Evolutionary conservation across 768 basidiomycete species (phyloP), one percentile per base, ranked within the genome.

Genomic region (Termitomyces heimii): DNA sequence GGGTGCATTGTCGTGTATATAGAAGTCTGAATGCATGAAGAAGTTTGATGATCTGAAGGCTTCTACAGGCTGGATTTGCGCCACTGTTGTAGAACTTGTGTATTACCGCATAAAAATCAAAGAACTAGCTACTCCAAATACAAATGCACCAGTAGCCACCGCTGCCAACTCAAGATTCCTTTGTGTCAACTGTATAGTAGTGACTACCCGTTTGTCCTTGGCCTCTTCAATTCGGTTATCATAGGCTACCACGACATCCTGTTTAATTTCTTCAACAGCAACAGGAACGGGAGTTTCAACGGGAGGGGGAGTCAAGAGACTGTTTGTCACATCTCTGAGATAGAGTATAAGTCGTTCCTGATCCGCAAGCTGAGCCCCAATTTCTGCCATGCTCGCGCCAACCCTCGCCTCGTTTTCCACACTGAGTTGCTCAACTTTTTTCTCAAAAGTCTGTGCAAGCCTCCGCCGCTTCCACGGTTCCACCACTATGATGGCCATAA

Each of bases 381-480:
- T 73, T 56, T 75, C 75, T 43, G 66, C 61, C 71, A 82, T 77
- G 62, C 77, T 80, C 6, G 70, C 73, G 55, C 78, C 76, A 54
- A 88, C 64, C 65, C 76, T 70, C 37, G 65, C 68, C 53, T 73
- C 78, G 60, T 86, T 83, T 58, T 86, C 81, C 58, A 70, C 67
- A 54, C 77, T 79, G 65, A 91, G 76, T 63, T 86, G 80, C 57
- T 81, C 79, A 34, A 96, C 83, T 73, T 93, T 88, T 66, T 77
- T 82, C 74, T 98, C 96, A 60, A 99, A 92, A 31, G 91, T 90
- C 71, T 91, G 83, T 7, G 92, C 90, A 67, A 99, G 73, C 64
- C 86, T 77, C 64, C 83, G 81, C 60, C 97, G 81, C 73, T 98
- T 98, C 92, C 94, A 99, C 0, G 97, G 97, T 70, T 99, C 97